Evolutionary conservation across 768 basidiomycete species (phyloP), one percentile per base, ranked within the genome.

Genomic region (Lactifluus rugatus): DNA sequence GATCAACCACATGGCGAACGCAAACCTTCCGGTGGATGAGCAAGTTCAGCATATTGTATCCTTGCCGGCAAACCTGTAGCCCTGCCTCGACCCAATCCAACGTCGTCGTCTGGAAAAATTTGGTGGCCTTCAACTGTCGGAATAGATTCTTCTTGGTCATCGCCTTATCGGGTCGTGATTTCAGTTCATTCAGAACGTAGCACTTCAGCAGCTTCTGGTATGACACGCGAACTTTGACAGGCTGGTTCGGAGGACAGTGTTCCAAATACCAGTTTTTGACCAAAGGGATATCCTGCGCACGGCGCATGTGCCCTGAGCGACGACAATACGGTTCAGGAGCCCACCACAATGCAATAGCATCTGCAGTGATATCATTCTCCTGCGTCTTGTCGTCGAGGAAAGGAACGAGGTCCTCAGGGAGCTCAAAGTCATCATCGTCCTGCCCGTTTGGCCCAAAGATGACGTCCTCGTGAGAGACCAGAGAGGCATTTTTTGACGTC

Each of bases 41-140:
- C 31, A 99, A 76, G 72, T 99, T 99, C 62, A 99, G 76, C 96
- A 99, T 99, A 75, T 98, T 99, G 75, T 96, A 99, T 41, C 96
- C 96, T 70, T 99, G 96, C 64, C 96, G 78, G 76, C 95, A 98
- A 53, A 99, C 95, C 72, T 99, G 96, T 60, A 99, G 74, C 64
- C 96, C 96, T 2, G 95, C 96, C 71, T 99, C 96, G 37, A 99
- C 95, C 96, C 96, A 99, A 71, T 99, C 96, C 64, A 99, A 74
- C 64, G 81, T 91, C 4, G 96, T 99, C 14, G 90, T 92, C 77
- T 98, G 96, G 85, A 99, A 99, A 75, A 99, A 99, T 73, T 98
- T 98, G 57, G 96, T 99, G n/a, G 90, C 87, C 73, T 97, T 98
- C 57, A 93, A 77, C 68, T 93, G 90, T 45, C 92, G 80, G 81